phyloP scores from a whole-genome alignment of 805 yeast species.

The Schwanniomyces yamadae region DNA sequence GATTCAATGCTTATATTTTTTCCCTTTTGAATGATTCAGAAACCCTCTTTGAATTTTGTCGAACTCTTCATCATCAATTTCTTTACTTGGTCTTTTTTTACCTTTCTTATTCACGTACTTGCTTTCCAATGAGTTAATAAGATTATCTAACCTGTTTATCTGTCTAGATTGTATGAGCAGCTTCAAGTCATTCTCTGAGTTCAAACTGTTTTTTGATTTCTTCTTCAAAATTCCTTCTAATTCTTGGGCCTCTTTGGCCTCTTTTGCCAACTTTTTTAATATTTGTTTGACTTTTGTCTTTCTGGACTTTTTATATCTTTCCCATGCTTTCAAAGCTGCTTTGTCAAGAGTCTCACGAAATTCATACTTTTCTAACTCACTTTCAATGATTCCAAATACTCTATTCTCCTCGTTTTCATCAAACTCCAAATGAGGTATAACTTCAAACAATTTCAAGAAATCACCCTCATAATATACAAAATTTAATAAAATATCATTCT shows the following conservation, averaged over 20 bases:
- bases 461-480: slow-evolving; percentile 66
- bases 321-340: slow-evolving; percentile 43
- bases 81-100: slow-evolving; percentile 32
- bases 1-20: slow-evolving; percentile 3
- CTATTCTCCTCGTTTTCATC: slow-evolving; percentile 59
- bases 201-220: slow-evolving; percentile 28
- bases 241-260: slow-evolving; percentile 62
- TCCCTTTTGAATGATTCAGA: slow-evolving; percentile 15
- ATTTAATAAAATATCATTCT: slow-evolving; percentile 57
- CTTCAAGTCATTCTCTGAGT: slow-evolving; percentile 41
- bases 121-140: slow-evolving; percentile 47
- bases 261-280: slow-evolving; percentile 53
- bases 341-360: slow-evolving; percentile 30
- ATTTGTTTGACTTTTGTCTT: slow-evolving; percentile 47
- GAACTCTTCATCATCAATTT: slow-evolving; percentile 52
- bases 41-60: slow-evolving; percentile 42
- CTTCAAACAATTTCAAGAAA: slow-evolving; percentile 66
- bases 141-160: slow-evolving; percentile 40
- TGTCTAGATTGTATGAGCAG: slow-evolving; percentile 51
- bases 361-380: slow-evolving; percentile 35
- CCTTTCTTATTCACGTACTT: slow-evolving; percentile 47
- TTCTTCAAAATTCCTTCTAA: slow-evolving; percentile 39
- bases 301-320: slow-evolving; percentile 50
- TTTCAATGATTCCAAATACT: slow-evolving; percentile 49
- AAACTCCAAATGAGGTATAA: slow-evolving; percentile 73